phyloP scores from a whole-genome alignment of 2,329 filamentous ascomycete species.

The Penicillium sp. region DNA sequence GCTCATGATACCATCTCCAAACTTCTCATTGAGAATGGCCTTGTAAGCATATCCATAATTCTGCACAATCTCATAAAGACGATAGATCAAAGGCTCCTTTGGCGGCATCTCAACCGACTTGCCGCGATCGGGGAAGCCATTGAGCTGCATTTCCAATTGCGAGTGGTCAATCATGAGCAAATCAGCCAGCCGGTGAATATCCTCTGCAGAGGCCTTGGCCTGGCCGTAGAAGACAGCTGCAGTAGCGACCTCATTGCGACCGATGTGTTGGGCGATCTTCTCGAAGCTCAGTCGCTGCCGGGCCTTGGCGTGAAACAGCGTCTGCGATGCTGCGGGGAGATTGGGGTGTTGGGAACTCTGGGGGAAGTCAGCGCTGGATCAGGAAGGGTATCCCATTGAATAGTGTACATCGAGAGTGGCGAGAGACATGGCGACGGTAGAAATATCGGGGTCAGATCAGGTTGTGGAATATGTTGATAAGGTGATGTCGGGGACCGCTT shows the following conservation, averaged over 20 bases:
- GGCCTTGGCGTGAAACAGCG: slow-evolving; percentile 80
- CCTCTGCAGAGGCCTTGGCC: slow-evolving; percentile 68
- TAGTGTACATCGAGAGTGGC: slow-evolving; percentile 44
- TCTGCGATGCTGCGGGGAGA: slow-evolving; percentile 67
- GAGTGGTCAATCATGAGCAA: slow-evolving; percentile 61
- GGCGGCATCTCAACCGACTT: slow-evolving; percentile 78
- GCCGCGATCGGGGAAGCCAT: slow-evolving; percentile 77
- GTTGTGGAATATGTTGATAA: background rate
- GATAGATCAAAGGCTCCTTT: slow-evolving; percentile 81
- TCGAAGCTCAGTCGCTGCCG: slow-evolving; percentile 74
- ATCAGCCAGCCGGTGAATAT: slow-evolving; percentile 64
- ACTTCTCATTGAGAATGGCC: slow-evolving; percentile 93
- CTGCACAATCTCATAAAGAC: slow-evolving; percentile 90
- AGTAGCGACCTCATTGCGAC: slow-evolving; percentile 77
- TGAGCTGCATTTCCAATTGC: slow-evolving; percentile 60
- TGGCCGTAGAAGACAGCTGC: slow-evolving; percentile 92
- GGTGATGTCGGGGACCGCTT: background rate
- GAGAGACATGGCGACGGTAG: slow-evolving; percentile 39
- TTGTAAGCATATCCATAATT: slow-evolving; percentile 98
- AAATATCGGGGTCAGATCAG: background rate
- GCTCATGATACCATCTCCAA: slow-evolving; percentile 93
- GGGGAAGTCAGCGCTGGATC: slow-evolving; percentile 5
- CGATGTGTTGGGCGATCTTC: slow-evolving; percentile 68
- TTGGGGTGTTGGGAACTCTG: slow-evolving; percentile 47
- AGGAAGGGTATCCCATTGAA: background rate